Conservation (phyloP, 2,329 filamentous ascomycete species). For the Scytalidium lignicola region DNA sequence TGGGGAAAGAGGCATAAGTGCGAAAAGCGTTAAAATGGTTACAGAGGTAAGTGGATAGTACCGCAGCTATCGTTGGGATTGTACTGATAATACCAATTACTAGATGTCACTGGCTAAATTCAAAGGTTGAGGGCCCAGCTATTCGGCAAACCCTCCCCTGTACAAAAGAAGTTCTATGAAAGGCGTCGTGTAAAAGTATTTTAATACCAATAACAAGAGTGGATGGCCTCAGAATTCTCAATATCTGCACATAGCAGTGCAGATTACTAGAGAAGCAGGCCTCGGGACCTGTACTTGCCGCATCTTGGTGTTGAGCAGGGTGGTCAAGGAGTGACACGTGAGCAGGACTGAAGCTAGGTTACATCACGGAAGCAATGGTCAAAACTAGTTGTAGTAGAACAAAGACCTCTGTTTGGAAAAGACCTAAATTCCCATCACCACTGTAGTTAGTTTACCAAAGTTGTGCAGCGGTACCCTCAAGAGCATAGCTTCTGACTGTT, state of each 20-base stretch:
- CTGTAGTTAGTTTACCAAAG: neutral
- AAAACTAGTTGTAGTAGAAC: neutral
- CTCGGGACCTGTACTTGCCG: too few relatives aligned
- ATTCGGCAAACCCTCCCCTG: too few relatives aligned
- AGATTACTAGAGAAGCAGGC: too few relatives aligned
- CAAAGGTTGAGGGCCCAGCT: conserved; percentile 21
- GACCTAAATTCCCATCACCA: neutral
- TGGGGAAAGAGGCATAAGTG: conserved; percentile 69
- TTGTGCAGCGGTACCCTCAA: neutral
- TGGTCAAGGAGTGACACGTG: neutral
- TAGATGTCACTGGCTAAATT: conserved; percentile 25
- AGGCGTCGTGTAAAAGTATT: too few relatives aligned
- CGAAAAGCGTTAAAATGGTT: conserved; percentile 70
- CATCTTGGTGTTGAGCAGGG: neutral
- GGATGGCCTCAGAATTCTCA: too few relatives aligned
- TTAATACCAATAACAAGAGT: too few relatives aligned
- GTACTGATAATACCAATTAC: neutral
- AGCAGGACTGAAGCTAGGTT: neutral
- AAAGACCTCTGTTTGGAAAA: neutral
- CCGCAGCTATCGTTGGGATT: too few relatives aligned
- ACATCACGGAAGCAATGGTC: too few relatives aligned
- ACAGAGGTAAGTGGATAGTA: conserved; percentile 55
- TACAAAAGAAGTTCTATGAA: too few relatives aligned
- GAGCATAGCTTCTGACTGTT: conserved; percentile 1
- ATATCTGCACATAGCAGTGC: too few relatives aligned